Conservation (phyloP, 2,329 filamentous ascomycete species). For the Aspergillus novoparasiticus region DNA sequence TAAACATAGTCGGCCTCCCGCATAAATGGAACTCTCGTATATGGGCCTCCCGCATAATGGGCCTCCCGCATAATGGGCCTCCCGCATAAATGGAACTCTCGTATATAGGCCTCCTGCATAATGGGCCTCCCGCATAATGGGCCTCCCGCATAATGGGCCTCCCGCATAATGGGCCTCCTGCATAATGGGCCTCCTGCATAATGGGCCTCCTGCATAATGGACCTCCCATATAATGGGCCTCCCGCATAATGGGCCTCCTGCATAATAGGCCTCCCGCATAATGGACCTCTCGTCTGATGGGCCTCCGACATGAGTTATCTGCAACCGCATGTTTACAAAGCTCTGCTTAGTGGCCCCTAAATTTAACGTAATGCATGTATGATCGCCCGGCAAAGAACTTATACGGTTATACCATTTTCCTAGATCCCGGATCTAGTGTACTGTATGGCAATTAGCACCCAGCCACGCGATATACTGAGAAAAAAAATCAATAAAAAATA, state of each 20-base stretch:
- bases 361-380: neutral
- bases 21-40: too few species aligned
- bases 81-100: too few species aligned
- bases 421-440: neutral
- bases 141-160: neutral
- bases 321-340: neutral
- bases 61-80: neutral
- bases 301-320: neutral
- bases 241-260: neutral
- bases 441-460: too few species aligned
- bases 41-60: too few species aligned
- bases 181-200: neutral
- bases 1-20: too few species aligned
- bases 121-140: neutral
- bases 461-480: too few species aligned
- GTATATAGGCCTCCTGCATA: neutral
- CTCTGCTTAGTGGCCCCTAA: neutral
- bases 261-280: too few species aligned
- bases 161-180: neutral
- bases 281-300: neutral
- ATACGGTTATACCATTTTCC: neutral
- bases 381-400: neutral
- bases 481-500: too few species aligned
- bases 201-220: neutral
- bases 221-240: neutral